phyloP scores from a whole-genome alignment of 164 flowering plant genomes.

The Piper longum region DNA sequence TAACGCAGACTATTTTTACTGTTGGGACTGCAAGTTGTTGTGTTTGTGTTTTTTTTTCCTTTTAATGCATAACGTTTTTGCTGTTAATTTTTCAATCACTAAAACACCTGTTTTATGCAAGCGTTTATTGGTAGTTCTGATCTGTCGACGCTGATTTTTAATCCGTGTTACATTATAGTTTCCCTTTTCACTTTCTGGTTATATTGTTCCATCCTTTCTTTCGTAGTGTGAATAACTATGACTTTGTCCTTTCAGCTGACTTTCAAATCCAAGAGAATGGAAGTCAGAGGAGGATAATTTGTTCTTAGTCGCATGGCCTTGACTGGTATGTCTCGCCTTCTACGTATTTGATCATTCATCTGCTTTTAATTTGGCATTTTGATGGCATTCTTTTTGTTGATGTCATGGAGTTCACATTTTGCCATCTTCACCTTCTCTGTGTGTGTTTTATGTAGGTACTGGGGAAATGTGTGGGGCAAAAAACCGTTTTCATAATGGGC shows the following conservation, averaged over 20 bases:
- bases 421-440: neutral
- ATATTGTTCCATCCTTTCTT: no score
- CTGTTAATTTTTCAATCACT: no score
- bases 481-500: constrained; percentile 12
- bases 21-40: no score
- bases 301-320: constrained; percentile 34
- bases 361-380: neutral
- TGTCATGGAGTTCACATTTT: neutral
- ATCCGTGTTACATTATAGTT: no score
- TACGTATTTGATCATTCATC: neutral
- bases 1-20: no score
- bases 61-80: no score
- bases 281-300: constrained; percentile 41
- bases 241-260: neutral
- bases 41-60: no score
- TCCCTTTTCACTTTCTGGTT: no score
- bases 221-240: neutral
- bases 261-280: constrained; percentile 26
- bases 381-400: neutral
- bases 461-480: constrained; percentile 39
- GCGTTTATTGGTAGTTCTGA: no score
- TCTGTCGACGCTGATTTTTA: no score
- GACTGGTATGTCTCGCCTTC: constrained; percentile 23
- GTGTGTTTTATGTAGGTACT: constrained; percentile 17
- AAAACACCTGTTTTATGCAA: no score